phyloP scores from a whole-genome alignment of 805 yeast species.

The Komagataella ulmi region DNA sequence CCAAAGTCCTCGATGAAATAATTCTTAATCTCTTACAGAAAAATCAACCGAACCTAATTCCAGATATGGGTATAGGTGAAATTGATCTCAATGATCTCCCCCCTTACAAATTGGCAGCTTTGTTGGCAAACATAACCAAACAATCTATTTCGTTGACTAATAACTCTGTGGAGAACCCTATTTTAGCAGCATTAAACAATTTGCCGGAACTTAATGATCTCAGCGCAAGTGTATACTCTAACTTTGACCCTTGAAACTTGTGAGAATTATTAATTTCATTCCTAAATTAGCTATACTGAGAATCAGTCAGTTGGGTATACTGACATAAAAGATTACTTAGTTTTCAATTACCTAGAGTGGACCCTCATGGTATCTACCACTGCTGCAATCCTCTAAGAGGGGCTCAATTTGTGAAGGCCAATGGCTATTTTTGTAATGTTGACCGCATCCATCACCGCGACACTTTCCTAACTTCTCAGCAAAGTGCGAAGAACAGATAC shows the following conservation, averaged over 20 bases:
- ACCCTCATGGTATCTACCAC: slow-evolving; percentile 5
- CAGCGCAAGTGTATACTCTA: slow-evolving; percentile 84
- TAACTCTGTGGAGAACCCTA: slow-evolving; percentile 17
- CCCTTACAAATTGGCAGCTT: slow-evolving; percentile 46
- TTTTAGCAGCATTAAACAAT: slow-evolving; percentile 26
- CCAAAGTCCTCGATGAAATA: slow-evolving; percentile 33
- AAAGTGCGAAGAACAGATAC: slow-evolving; percentile 6
- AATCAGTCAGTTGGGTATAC: background rate
- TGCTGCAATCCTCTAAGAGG: slow-evolving; percentile 4
- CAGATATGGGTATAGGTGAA: background rate
- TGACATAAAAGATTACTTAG: background rate
- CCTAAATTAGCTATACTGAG: background rate
- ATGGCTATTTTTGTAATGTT: slow-evolving; percentile 4
- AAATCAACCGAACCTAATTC: slow-evolving; percentile 5
- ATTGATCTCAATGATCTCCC: slow-evolving; percentile 3
- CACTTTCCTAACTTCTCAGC: slow-evolving; percentile 4
- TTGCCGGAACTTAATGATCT: slow-evolving; percentile 67
- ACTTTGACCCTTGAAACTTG: slow-evolving; percentile 27
- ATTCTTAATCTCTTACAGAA: slow-evolving; percentile 6
- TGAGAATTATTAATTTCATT: background rate
- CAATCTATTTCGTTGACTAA: slow-evolving; percentile 32
- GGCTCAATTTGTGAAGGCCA: slow-evolving; percentile 5
- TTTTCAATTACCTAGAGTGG: slow-evolving; percentile 1
- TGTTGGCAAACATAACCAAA: slow-evolving; percentile 54
- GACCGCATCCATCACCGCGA: slow-evolving; percentile 5